Base-by-base conservation (phyloP, 768 basidiomycete species). In the Infundibulicybe gibba region DNA sequence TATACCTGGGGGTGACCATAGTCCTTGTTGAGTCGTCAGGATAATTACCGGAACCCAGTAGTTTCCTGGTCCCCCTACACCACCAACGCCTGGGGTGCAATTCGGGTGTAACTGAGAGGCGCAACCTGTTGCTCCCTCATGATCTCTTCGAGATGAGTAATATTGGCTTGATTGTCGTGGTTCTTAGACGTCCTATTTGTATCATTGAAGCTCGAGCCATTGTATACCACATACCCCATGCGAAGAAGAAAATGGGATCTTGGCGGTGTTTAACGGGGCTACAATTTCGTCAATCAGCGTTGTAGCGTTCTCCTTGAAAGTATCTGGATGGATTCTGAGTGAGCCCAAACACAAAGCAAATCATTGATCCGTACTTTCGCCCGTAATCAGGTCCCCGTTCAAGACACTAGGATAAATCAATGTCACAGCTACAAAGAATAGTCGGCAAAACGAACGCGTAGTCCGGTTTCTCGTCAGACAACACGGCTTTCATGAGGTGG, bases 351-450 rank as follows among this genome's bases (percentile, higher is more conserved):
- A 41, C 15, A n/a, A 11, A 21, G 49, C 31, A 13, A 15, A 44
- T 32, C 15, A 49, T 15, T 31, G 40, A 35, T n/a, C 52, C 72
- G 14, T 47, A 83, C 83, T 76, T 64, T 86, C 85, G 19, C 85
- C 87, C 0, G 85, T 88, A 32, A 87, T 81, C 47, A 86, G 63
- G 54, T 89, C 87, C 1, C 87, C 87, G 54, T 87, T 87, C 43
- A 88, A 57, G 3, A 86, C 81, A 1, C 84, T 87, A 31, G 19
- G 52, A 47, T 8, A 34, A n/a, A 16, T 19, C 35, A 42, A 49
- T 17, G 42, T n/a, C 35, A 46, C 14, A 35, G 11, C 44, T 14
- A 38, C 42, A 34, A 19, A 11, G n/a, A 38, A 45, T 19, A 6
- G 39, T 25, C 10, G 13, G 15, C 14, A 33, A 12, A 11, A 61